phyloP scores from a whole-genome alignment of 306 rosid genomes.

The Lablab purpureus region DNA sequence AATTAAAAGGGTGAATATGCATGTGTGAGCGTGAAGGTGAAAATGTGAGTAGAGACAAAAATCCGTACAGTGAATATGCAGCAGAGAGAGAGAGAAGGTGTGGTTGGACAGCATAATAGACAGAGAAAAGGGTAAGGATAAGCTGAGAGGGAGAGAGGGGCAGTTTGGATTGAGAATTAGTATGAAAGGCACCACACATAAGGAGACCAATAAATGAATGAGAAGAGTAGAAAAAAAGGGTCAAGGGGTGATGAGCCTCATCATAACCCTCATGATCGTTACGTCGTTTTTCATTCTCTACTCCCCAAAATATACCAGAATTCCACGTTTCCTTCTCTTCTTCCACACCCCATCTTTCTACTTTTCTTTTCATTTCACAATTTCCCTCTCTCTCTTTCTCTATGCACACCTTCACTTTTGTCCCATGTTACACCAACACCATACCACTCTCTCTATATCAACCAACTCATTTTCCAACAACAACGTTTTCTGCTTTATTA shows the following conservation, averaged over 20 bases:
- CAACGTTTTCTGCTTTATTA: slow-evolving; percentile 37
- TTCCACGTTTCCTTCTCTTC: slow-evolving; percentile 60
- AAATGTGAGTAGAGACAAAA: not conserved
- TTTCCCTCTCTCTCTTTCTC: slow-evolving; percentile 24
- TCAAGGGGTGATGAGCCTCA: slow-evolving; percentile 66
- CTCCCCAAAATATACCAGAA: slow-evolving; percentile 93
- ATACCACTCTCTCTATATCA: not conserved
- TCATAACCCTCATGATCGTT: slow-evolving; percentile 95
- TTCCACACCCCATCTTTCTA: not conserved
- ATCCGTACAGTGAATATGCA: slow-evolving; percentile 5
- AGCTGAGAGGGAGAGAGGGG: slow-evolving; percentile 56
- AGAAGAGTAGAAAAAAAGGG: slow-evolving; percentile 11
- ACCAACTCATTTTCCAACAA: slow-evolving; percentile 39
- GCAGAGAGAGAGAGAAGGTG: not conserved
- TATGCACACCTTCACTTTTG: slow-evolving; percentile 41
- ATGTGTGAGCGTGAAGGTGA: slow-evolving; percentile 36
- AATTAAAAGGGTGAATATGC: not conserved
- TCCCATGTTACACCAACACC: slow-evolving; percentile 60
- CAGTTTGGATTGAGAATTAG: slow-evolving; percentile 94
- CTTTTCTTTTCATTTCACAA: not conserved
- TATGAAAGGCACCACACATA: slow-evolving; percentile 81
- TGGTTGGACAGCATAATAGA: slow-evolving; percentile 41
- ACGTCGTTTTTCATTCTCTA: slow-evolving; percentile 88
- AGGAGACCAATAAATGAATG: slow-evolving; percentile 26
- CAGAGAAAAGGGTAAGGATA: slow-evolving; percentile 53